Evolutionary conservation across 129 eudicot species (phyloP).

Genomic region (Centrapalus pauciflorus): DNA sequence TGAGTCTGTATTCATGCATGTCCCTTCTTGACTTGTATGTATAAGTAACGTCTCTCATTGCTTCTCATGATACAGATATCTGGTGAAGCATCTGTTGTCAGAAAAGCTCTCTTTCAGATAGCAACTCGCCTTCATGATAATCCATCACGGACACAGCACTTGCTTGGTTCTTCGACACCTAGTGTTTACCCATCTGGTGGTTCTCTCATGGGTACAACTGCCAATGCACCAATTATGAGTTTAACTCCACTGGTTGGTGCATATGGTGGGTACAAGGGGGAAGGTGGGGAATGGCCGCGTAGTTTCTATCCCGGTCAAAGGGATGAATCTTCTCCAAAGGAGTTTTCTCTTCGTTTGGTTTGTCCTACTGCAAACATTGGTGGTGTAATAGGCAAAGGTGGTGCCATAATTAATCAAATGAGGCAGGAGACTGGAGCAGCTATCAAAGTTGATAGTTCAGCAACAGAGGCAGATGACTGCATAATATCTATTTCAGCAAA

Average conservation of each 20-base stretch:
- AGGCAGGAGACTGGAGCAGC: constrained; percentile 87
- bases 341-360: constrained; percentile 73
- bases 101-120: constrained; percentile 80
- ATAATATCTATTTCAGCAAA: constrained; percentile 69
- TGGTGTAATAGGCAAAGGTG: constrained; percentile 92
- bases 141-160: constrained; percentile 85
- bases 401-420: constrained; percentile 81
- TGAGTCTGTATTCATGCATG: not conserved
- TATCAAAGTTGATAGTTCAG: constrained; percentile 83
- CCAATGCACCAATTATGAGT: constrained; percentile 71
- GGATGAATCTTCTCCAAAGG: constrained; percentile 61
- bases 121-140: constrained; percentile 84
- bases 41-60: not conserved
- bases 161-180: constrained; percentile 59
- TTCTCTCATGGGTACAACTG: constrained; percentile 54
- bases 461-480: constrained; percentile 83
- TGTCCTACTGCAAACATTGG: constrained; percentile 94
- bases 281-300: constrained; percentile 74
- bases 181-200: constrained; percentile 53
- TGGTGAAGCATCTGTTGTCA: constrained; percentile 76
- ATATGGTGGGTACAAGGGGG: constrained; percentile 92
- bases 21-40: not conserved
- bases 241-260: constrained; percentile 57
- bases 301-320: constrained; percentile 63
- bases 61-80: constrained; percentile 50